Base-by-base conservation (phyloP, 306 rosid genomes). In the Inga leiocalycina region DNA sequence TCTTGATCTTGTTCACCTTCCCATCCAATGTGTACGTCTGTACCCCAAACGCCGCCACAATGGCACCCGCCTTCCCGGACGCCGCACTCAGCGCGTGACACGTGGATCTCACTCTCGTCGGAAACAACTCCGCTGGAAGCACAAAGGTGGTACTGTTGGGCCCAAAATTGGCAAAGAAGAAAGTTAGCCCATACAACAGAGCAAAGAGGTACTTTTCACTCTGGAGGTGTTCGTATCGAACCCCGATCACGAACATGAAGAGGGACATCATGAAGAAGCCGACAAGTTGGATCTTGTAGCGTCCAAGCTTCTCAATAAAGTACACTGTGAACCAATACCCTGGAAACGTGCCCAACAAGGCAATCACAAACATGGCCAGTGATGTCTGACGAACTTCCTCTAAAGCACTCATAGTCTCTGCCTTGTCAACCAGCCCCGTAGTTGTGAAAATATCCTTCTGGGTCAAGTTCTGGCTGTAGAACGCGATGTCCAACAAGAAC, bases 401-500 rank as follows among this genome's bases (percentile, higher is more conserved):
- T 20, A 56, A 20, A 56, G 62, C 62, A 56, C 12, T 56, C 24
- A 20, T 20, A 10, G 1, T 19, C 12, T 20, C 27, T 10, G 62
- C 4, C 62, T 20, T 20, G 62, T 8, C 27, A 56, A 56, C 11
- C 27, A 56, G 10, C 27, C 62, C 62, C 11, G 62, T 56, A 19
- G 27, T 2, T 8, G 62, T 20, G 62, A 56, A 56, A 56, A 56
- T 2, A 20, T 56, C 62, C 62, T 56, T 56, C 62, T 56, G 62
- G 62, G 62, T 56, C 9, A 56, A 56, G 27, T 56, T 56, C 62
- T 56, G 62, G 62, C 62, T 56, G 62, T 56, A 56, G 62, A 56
- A 56, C 62, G 62, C 62, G 62, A 56, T 54, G 62, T 54, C 62
- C 62, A 54, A 54, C 62, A 54, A 54, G 62, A 54, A 54, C 62